Evolutionary conservation across 306 rosid genomes (phyloP), one percentile per base, ranked within the genome.

Genomic region (Astragalus membranaceus): DNA sequence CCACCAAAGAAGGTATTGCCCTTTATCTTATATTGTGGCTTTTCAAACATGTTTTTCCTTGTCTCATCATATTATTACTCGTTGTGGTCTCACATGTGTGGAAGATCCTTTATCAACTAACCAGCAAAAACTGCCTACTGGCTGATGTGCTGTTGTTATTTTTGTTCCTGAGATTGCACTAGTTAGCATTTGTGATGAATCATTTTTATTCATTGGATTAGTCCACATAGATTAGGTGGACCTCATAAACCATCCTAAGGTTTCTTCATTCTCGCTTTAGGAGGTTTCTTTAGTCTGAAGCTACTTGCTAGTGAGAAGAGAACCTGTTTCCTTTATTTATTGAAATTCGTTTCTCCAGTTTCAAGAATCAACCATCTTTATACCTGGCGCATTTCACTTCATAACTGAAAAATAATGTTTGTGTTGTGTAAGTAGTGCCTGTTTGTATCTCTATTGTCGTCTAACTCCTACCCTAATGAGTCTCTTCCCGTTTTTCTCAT

Each of bases 1-100:
- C 96, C 92, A 0, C 64, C 87, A 11, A 91, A 87, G 87, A 91
- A 94, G 97, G 96, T 93, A 36, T 37, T n/a, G 26, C 23, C 5
- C 23, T 30, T 67, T 15, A 23, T 52, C 0, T 7, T 54, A 7
- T 3, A 17, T 49, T 5, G 30, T 49, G 17, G 12, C 7, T 63
- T 26, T 74, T 16, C 37, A 11, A 20, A 53, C 30, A 15, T 36
- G 1, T 8, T 23, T 60, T 36, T 12, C 13, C 11, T 30, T 41
- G 43, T 55, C 10, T 64, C 39, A 41, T 46, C 36, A 53, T 52
- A 15, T 7, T 41, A 51, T 42, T 63, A 36, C 37, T 67, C 9
- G 10, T 35, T 61, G n/a, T 39, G 30, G 46, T 50, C 64, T 51
- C 77, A 23, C 44, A 39, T 73, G 78, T 14, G n/a, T 4, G 7